Base-by-base conservation (phyloP, 176 grass and related monocot species). In the Bromus sterilis region DNA sequence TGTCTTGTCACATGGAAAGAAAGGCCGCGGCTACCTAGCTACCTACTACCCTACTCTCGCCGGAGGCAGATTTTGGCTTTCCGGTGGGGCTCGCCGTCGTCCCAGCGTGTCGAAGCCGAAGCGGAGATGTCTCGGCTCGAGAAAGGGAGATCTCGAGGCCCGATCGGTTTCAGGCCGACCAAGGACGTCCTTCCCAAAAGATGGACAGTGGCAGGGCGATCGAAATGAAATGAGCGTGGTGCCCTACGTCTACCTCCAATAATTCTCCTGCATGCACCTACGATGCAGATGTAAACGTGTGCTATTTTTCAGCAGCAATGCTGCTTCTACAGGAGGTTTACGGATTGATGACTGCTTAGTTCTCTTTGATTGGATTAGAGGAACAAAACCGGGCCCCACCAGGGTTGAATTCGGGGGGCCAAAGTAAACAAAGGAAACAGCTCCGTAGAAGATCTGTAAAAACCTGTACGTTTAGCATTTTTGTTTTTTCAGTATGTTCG, bases 71-170 rank as follows among this genome's bases (percentile, higher is more conserved):
- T 79, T 20, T 15, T 8, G 29, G 43, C 29, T 34, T 75, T 53
- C 11, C 3, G 12, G 56, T 58, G 66, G 76, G 76, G 68, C 44
- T 61, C 57, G 37, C 4, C 76, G 66, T 1, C 66, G 66, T 20
- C 77, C 43, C 82, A 46, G 78, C 72, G 78, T 81, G 83, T 82
- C 78, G 29, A 82, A 3, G 35, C 64, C 4, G 14, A 34, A 2
- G 18, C 11, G 75, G 57, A 29, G 64, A 24, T 24, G 65, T 58
- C 71, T 40, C 34, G n/a, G 34, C 28, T 20, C 4, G 55, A 16
- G 55, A 82, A 73, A 34, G 31, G 26, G 37, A 60, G 18, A 71
- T 43, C 35, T 24, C 11, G 13, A 36, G 35, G 39, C 37, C 8
- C 25, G 6, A 79, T 80, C 69, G 69, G 59, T 80, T 69, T 75